Conservation (phyloP, 2,329 filamentous ascomycete genomes). For the Teratosphaeriaceae sp. region DNA sequence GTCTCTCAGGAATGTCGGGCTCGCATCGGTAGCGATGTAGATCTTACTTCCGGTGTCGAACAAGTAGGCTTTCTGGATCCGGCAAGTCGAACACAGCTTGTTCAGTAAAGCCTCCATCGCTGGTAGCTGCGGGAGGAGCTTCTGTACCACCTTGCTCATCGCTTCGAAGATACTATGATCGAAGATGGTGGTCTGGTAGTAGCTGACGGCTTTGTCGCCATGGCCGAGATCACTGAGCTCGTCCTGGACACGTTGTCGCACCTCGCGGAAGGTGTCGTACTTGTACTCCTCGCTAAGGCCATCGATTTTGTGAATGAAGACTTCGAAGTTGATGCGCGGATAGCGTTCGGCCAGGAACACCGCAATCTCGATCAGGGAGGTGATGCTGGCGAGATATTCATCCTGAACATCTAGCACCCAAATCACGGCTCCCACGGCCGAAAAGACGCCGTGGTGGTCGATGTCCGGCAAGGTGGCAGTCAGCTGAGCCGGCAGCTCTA, state of each 20-base stretch:
- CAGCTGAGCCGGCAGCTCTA: conserved; percentile 94
- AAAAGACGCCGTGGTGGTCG: conserved; percentile 89
- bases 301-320: conserved; percentile 99
- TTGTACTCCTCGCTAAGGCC: conserved; percentile 96
- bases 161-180: conserved; percentile 98
- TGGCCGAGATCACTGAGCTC: conserved; percentile 90
- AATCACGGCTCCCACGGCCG: conserved; percentile 86
- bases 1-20: conserved; percentile 86
- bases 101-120: conserved; percentile 92
- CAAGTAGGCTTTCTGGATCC: conserved; percentile 95
- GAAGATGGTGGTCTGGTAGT: conserved; percentile 96
- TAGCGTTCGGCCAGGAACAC: conserved; percentile 82
- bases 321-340: conserved; percentile 91
- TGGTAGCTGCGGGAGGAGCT: conserved; percentile 86
- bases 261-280: conserved; percentile 91
- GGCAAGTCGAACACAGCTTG: conserved; percentile 84
- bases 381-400: conserved; percentile 89
- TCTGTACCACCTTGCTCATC: conserved; percentile 97
- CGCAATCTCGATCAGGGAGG: conserved; percentile 80
- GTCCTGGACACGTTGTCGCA: conserved; percentile 92
- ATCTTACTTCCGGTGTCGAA: conserved; percentile 98
- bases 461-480: conserved; percentile 87
- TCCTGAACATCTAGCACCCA: conserved; percentile 99
- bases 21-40: conserved; percentile 93
- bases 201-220: conserved; percentile 88